Evolutionary conservation across 495 filamentous ascomycete species (phyloP).

Genomic region (Lophiotrema nucula): DNA sequence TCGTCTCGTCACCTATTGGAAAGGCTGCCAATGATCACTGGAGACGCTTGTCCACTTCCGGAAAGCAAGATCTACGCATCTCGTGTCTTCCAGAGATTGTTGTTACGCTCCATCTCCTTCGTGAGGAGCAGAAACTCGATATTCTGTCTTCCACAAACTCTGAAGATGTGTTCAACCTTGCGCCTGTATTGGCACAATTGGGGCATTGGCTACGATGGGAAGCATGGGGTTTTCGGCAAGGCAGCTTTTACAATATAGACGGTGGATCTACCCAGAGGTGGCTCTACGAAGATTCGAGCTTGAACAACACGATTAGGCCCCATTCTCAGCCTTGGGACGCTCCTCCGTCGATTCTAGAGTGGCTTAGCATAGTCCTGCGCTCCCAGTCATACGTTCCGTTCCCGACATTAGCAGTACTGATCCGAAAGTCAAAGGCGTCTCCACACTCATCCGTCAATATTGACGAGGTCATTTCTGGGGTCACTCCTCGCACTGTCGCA

Average conservation of each 20-base stretch:
- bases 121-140: constrained; percentile 86
- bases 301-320: constrained; percentile 18
- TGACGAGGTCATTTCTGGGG: constrained; percentile 15
- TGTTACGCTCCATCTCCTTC: constrained; percentile 75
- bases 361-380: constrained; percentile 52
- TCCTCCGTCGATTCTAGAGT: constrained; percentile 69
- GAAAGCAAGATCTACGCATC: constrained; percentile 54
- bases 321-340: constrained; percentile 55
- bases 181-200: constrained; percentile 74
- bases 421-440: constrained; percentile 30
- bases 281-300: constrained; percentile 55
- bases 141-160: constrained; percentile 58
- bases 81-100: constrained; percentile 66
- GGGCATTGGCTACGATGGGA: constrained; percentile 81
- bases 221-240: constrained; percentile 58
- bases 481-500: constrained; percentile 32
- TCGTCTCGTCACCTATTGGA: constrained; percentile 29
- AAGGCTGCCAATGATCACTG: constrained; percentile 33
- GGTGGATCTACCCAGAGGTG: constrained; percentile 60
- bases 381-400: constrained; percentile 12
- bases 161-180: constrained; percentile 55
- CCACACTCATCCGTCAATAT: constrained; percentile 25
- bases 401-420: constrained; percentile 31
- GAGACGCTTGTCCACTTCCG: constrained; percentile 31
- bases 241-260: constrained; percentile 68